These are phyloP conservation scores for Coemansia sp. DNA, from an alignment of 192 early-diverging fungal species.

Conservation along the genomic window DNA sequence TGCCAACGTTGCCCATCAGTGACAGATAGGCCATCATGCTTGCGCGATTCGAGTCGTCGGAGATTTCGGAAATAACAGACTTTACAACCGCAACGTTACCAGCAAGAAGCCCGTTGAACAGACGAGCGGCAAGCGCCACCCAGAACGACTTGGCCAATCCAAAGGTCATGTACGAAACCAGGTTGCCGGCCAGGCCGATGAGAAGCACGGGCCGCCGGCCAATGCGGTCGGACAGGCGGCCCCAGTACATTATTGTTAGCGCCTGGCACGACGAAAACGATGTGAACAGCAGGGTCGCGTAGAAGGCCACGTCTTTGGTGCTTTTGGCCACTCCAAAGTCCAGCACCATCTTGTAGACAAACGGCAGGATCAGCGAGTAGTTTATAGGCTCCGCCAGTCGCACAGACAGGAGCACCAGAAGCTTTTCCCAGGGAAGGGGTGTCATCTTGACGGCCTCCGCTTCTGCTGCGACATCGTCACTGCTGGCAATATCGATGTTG, in stretches of 20 bases:
- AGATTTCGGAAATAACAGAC: slow-evolving; percentile 81
- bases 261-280: slow-evolving; percentile 59
- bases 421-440: slow-evolving; percentile 47
- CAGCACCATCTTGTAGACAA: slow-evolving; percentile 79
- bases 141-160: slow-evolving; percentile 62
- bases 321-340: slow-evolving; percentile 70
- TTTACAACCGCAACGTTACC: slow-evolving; percentile 81
- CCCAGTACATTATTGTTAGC: slow-evolving; percentile 65
- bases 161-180: slow-evolving; percentile 69
- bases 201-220: slow-evolving; percentile 82
- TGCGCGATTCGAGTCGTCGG: slow-evolving; percentile 76
- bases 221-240: slow-evolving; percentile 71
- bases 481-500: background rate
- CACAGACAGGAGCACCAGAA: slow-evolving; percentile 30
- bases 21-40: slow-evolving; percentile 77
- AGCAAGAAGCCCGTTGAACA: slow-evolving; percentile 69
- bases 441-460: slow-evolving; percentile 25
- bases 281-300: slow-evolving; percentile 58
- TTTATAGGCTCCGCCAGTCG: slow-evolving; percentile 72
- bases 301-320: slow-evolving; percentile 80
- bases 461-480: background rate
- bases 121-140: slow-evolving; percentile 64
- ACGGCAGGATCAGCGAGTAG: slow-evolving; percentile 77
- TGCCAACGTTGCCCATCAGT: slow-evolving; percentile 68
- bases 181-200: slow-evolving; percentile 75